A percentile compares a stretch with the other conserved stretches of the same genome.
Evolutionary conservation across 805 yeast species (phyloP).

Genomic region (Dipodascus geniculatus): DNA sequence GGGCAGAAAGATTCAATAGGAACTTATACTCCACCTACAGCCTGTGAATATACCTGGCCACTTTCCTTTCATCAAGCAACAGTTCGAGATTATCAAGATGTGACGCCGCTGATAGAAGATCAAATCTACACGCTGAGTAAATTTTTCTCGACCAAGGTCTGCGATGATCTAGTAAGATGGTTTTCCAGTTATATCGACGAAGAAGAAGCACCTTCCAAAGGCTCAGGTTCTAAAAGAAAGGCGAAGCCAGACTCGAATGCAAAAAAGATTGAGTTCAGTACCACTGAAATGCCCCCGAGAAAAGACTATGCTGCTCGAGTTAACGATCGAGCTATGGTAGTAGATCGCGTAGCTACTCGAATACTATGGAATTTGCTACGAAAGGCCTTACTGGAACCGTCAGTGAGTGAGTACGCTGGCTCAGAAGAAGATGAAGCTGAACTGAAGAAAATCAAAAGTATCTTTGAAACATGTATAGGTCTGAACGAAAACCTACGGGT

Average conservation of each 20-base stretch:
- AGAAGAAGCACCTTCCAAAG: too few species aligned
- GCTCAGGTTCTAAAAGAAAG: background rate
- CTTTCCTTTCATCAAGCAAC: background rate
- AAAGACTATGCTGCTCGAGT: slow-evolving; percentile 45
- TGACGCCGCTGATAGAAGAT: slow-evolving; percentile 5
- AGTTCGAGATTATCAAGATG: background rate
- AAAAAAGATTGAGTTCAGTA: slow-evolving; percentile 13
- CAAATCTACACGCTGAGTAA: slow-evolving; percentile 12
- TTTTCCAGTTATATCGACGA: slow-evolving; percentile 7
- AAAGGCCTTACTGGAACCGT: slow-evolving; percentile 5
- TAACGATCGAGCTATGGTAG: slow-evolving; percentile 38
- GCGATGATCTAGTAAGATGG: slow-evolving; percentile 12
- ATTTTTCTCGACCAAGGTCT: slow-evolving; percentile 7
- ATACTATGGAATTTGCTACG: slow-evolving; percentile 35
- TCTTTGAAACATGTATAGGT: slow-evolving; percentile 22
- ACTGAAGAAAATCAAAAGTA: slow-evolving; percentile 12
- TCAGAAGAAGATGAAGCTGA: slow-evolving; percentile 20
- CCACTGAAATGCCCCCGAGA: slow-evolving; percentile 34
- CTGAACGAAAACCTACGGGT: slow-evolving; percentile 45
- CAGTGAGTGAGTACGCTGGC: slow-evolving; percentile 12
- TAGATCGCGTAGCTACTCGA: slow-evolving; percentile 29
- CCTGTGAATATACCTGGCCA: slow-evolving; percentile 1
- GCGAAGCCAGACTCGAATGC: slow-evolving; percentile 12
- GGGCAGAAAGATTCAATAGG: too few species aligned
- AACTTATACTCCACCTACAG: background rate